Evolutionary conservation across 805 yeast genomes (phyloP).

Genomic region (Candida caryicola): DNA sequence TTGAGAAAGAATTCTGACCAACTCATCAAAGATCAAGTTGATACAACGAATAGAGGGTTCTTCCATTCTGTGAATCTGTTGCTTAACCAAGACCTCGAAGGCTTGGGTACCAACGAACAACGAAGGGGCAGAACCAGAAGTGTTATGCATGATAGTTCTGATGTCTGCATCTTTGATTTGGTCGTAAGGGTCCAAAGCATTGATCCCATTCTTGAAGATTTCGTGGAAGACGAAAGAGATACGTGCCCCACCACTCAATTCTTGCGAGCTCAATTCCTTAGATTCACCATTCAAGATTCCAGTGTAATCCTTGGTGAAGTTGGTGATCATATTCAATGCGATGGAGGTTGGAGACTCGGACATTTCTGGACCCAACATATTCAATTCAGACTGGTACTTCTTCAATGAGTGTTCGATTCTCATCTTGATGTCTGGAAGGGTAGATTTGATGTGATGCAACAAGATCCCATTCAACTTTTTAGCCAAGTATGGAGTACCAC

Average conservation of each 20-base stretch:
- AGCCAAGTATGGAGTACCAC: slow-evolving; percentile 98
- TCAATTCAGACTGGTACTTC: slow-evolving; percentile 78
- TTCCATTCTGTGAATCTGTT: slow-evolving; percentile 77
- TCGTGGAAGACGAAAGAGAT: slow-evolving; percentile 96
- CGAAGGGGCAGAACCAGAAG: slow-evolving; percentile 94
- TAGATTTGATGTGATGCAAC: slow-evolving; percentile 68
- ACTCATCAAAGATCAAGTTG: slow-evolving; percentile 87
- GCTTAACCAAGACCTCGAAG: slow-evolving; percentile 65
- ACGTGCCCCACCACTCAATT: slow-evolving; percentile 97
- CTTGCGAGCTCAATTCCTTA: slow-evolving; percentile 81
- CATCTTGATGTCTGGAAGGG: slow-evolving; percentile 83
- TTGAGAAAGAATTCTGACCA: slow-evolving; percentile 85
- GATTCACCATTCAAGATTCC: slow-evolving; percentile 92
- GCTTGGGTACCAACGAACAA: slow-evolving; percentile 96
- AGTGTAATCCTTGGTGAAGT: slow-evolving; percentile 85
- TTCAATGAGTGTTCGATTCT: slow-evolving; percentile 57
- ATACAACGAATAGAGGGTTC: slow-evolving; percentile 91
- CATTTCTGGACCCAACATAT: slow-evolving; percentile 79
- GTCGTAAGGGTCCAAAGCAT: slow-evolving; percentile 92
- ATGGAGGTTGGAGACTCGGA: slow-evolving; percentile 87
- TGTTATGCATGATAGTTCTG: slow-evolving; percentile 93
- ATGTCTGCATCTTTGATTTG: slow-evolving; percentile 94
- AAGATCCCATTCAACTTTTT: slow-evolving; percentile 85
- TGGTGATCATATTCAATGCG: slow-evolving; percentile 87
- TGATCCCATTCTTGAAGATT: slow-evolving; percentile 87